Evolutionary conservation across 148 eudicot species (phyloP), one percentile per base, ranked within the genome.

Genomic region (Drosera capensis): DNA sequence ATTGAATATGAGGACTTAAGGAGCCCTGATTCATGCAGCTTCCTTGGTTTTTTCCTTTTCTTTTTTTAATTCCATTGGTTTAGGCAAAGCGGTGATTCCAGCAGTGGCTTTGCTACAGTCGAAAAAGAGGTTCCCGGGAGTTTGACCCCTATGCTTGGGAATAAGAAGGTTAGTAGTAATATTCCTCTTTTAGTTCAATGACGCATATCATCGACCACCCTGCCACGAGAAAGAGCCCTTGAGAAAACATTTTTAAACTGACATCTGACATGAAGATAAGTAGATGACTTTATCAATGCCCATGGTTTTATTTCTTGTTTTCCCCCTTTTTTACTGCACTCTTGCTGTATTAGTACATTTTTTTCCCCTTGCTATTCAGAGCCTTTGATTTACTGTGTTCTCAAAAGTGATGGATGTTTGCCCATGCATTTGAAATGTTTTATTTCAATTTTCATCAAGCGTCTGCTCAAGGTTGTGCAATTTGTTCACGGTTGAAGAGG

Each of bases 131-230:
- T 84, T 22, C 87, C 84, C 51, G 97, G 97, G 49, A 71, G 97
- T 45, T 60, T 88, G 70, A 88, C 95, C 24, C 97, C 97, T 29
- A 88, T 88, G 97, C 97, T 88, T 57, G 97, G 97, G 1, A 95
- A 88, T 58, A 79, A 65, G 62, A 88, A 88, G 95, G 97, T 88
- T 20, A 17, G 70, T 48, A 19, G 14, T 40, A 19, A 2, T 23
- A n/a, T 47, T 40, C 29, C 14, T 28, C 2, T 17, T 43, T 12
- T 14, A 23, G 26, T 24, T n/a, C n/a, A n/a, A n/a, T n/a, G n/a
- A n/a, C n/a, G n/a, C n/a, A n/a, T n/a, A n/a, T n/a, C n/a, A n/a
- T n/a, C n/a, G n/a, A n/a, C n/a, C n/a, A n/a, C n/a, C 25, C 20
- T 45, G 5, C 49, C 29, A 15, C 25, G 17, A 14, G 5, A n/a